A percentile compares a stretch with the other conserved stretches of the same genome.
Evolutionary conservation across 176 grass and related monocot genomes (phyloP).

Genomic region (Themeda triandra): DNA sequence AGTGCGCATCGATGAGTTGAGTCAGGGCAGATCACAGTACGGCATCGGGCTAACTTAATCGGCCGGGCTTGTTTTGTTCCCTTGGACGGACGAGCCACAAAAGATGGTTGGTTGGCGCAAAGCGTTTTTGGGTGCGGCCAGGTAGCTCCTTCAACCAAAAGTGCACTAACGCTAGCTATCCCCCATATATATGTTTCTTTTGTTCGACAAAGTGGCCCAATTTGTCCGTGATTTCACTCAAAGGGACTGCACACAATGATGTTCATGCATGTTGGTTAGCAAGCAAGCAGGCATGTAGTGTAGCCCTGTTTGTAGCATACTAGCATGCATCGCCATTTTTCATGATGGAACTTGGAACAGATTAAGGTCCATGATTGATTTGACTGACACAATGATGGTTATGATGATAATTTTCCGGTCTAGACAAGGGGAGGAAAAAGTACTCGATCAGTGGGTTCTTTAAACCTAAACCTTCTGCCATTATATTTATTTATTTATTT

Average conservation of each 20-base stretch:
- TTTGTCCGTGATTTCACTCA: slow-evolving; percentile 6
- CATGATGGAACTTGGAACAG: not conserved
- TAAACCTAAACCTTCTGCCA: not conserved
- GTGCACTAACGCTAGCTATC: slow-evolving; percentile 24
- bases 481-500: no score
- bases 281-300: not conserved
- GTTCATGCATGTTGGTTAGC: slow-evolving; percentile 11
- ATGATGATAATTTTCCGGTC: not conserved
- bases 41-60: slow-evolving; percentile 9
- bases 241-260: slow-evolving; percentile 5
- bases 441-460: no score
- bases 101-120: slow-evolving; percentile 26
- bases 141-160: slow-evolving; percentile 39
- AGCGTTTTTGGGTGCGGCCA: slow-evolving; percentile 2
- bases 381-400: slow-evolving; percentile 6
- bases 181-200: no score
- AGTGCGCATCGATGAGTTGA: not conserved
- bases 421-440: not conserved
- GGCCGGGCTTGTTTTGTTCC: not conserved
- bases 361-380: not conserved
- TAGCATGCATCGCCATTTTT: not conserved
- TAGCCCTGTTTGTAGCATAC: not conserved
- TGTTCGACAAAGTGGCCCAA: not conserved
- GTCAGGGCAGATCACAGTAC: slow-evolving; percentile 7
- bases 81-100: slow-evolving; percentile 3